Base-by-base conservation (phyloP, 495 filamentous ascomycete genomes). In the Cercophora samala region DNA sequence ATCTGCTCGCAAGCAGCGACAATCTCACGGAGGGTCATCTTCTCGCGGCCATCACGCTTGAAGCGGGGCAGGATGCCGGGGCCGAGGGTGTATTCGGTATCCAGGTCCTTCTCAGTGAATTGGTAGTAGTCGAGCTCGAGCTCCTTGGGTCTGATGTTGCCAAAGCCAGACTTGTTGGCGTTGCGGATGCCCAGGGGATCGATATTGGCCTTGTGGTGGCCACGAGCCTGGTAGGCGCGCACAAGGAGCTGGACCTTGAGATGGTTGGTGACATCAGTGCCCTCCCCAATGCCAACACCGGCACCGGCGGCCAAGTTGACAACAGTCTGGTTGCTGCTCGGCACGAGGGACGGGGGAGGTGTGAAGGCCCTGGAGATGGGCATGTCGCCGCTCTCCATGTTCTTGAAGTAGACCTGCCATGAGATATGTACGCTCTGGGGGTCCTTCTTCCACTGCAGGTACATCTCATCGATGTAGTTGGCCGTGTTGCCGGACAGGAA, bases 391-490 rank as follows among this genome's bases (percentile, higher is more conserved):
- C 87, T 89, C 82, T 99, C 95, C 93, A 99, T 97, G 81, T 99
- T 99, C 77, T 87, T 89, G 86, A 99, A 99, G 87, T 99, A 99
- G 70, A 94, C 90, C 82, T 97, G 95, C 95, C 95, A 99, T 76
- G 95, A 99, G 73, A 97, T 84, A 80, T 99, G 95, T 56, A 99
- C 95, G 79, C 91, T 96, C 70, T 87, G 85, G 21, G 96, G 93
- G 73, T 99, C 92, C 67, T 90, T 84, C 82, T 94, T 97, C 95
- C 95, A 99, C 72, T 91, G 87, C 79, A 99, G 79, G 80, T 99
- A 99, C 95, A 99, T 99, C 85, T 97, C 95, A 79, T 99, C 95
- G 78, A 99, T 90, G 80, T 99, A 99, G 82, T 97, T 97, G 77
- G 95, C 95, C 65, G 93, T 91, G 82, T 90, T 97, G 54, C 95